A percentile compares a stretch with the other conserved stretches of the same genome.
Evolutionary conservation across 2,329 filamentous ascomycete genomes (phyloP).

Genomic region (Diaporthe longicolla): DNA sequence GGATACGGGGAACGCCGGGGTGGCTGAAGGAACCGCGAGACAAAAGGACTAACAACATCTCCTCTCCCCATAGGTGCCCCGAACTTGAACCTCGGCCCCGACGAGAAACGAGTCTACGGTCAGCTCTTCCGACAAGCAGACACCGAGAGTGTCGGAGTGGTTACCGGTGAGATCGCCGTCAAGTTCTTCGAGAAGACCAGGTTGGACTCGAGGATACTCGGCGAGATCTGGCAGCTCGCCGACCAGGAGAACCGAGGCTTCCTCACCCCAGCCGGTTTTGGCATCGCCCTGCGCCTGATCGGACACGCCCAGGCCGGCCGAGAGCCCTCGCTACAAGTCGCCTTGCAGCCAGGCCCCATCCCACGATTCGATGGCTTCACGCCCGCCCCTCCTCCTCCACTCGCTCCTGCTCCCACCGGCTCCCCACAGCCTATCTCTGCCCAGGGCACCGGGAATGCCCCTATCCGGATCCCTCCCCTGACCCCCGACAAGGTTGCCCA

Average conservation of each 20-base stretch:
- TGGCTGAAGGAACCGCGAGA: background rate
- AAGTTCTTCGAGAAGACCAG: constrained; percentile 98
- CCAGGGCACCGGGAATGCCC: constrained; percentile 73
- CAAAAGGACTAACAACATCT: constrained; percentile 22
- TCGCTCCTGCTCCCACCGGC: constrained; percentile 57
- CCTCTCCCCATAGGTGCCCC: constrained; percentile 62
- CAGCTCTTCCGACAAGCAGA: constrained; percentile 95
- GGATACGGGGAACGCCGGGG: background rate
- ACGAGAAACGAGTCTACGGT: constrained; percentile 94
- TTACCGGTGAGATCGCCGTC: constrained; percentile 95
- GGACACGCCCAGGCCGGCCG: constrained; percentile 93
- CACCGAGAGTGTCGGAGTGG: constrained; percentile 89
- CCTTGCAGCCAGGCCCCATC: constrained; percentile 87
- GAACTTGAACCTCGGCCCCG: constrained; percentile 86
- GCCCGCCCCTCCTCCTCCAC: constrained; percentile 62
- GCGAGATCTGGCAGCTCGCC: constrained; percentile 98
- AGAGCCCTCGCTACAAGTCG: constrained; percentile 84
- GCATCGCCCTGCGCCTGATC: constrained; percentile 92
- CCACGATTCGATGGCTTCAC: constrained; percentile 90
- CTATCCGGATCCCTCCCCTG: constrained; percentile 89
- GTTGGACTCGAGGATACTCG: constrained; percentile 86
- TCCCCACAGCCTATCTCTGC: constrained; percentile 57
- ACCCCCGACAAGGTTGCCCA: constrained; percentile 90
- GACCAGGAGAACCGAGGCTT: constrained; percentile 97
- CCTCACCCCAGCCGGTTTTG: constrained; percentile 92